A percentile compares a stretch with the other conserved stretches of the same genome.
phyloP scores from a whole-genome alignment of 352 stramenopile species.

The Phytophthora podocarpi region DNA sequence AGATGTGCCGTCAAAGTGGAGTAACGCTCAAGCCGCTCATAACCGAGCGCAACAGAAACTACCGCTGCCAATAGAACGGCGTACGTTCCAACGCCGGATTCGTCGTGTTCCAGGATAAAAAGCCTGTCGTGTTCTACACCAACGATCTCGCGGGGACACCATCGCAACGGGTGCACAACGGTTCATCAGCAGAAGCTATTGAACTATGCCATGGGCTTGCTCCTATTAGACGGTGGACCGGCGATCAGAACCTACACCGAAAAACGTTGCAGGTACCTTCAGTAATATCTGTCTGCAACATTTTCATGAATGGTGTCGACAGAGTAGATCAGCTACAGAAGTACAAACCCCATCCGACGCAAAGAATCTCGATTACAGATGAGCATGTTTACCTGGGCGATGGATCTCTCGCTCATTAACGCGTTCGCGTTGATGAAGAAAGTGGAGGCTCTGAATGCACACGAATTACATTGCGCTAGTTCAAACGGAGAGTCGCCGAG shows the following conservation, averaged over 20 bases:
- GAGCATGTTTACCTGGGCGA: slow-evolving; percentile 6
- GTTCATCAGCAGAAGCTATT: neutral
- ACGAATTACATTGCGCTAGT: neutral
- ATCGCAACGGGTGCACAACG: neutral
- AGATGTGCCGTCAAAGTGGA: neutral
- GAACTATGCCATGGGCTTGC: neutral
- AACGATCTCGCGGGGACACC: slow-evolving; percentile 7
- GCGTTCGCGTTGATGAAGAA: slow-evolving; percentile 4
- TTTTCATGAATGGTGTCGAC: slow-evolving; percentile 17
- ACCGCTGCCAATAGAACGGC: neutral
- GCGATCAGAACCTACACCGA: neutral
- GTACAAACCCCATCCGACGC: slow-evolving; percentile 9
- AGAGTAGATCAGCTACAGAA: slow-evolving; percentile 9
- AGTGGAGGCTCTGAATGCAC: too few relatives aligned
- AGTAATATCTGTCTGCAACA: slow-evolving; percentile 5
- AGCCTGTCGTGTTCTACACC: slow-evolving; percentile 5
- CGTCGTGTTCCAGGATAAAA: slow-evolving; percentile 6
- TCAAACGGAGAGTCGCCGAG: slow-evolving; percentile 7
- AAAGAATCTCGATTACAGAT: neutral
- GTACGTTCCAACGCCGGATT: slow-evolving; percentile 3
- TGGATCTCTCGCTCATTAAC: slow-evolving; percentile 15
- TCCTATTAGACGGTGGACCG: neutral
- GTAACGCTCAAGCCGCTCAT: neutral
- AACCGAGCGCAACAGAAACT: slow-evolving; percentile 5
- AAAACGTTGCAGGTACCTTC: slow-evolving; percentile 4